Evolutionary conservation across 169 alveolate species (phyloP), one percentile per base, ranked within the genome.

Genomic region (Eimeria tenella): DNA sequence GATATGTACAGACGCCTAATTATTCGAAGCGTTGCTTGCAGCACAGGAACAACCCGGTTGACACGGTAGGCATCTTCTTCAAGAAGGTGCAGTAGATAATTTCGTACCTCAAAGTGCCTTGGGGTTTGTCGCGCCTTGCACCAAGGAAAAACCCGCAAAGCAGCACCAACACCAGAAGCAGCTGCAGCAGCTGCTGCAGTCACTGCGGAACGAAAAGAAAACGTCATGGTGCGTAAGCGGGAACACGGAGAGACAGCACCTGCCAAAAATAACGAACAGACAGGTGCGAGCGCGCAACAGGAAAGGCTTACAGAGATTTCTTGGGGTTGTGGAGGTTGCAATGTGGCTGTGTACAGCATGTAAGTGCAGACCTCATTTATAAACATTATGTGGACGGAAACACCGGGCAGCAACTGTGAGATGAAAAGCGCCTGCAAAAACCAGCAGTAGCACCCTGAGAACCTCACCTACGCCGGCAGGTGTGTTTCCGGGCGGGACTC

Each of bases 141-240:
- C 68, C 68, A 58, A 17, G 68, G 68, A 13, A 58, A 17, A 17
- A 10, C 19, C 11, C 68, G 68, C 68, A 58, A 17, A 13, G 68
- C 68, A 58, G 21, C 42, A 31, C 42, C 42, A 31, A 52, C 82
- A 71, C 15, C 56, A 31, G n/a, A 0, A 17, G 77, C 77, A 13
- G 83, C 83, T 8, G 58, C 83, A n/a, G 58, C 83, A n/a, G 83
- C 56, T 8, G 83, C 83, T 25, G 55, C 83, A 7, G 83, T 53
- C n/a, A 53, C 83, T 73, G 56, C 83, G 2, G 83, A 7, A 25
- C 58, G 58, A n/a, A 73, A 15, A 53, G 11, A 17, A 17, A 58
- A 17, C 19, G 68, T 58, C 21, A 58, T 58, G 21, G 21, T 58
- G 11, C 19, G 68, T 58, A 58, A 3, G 19, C 21, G 4, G 19